Conservation (phyloP, 2,329 filamentous ascomycete genomes). For the Dactylonectria estremocensis region DNA sequence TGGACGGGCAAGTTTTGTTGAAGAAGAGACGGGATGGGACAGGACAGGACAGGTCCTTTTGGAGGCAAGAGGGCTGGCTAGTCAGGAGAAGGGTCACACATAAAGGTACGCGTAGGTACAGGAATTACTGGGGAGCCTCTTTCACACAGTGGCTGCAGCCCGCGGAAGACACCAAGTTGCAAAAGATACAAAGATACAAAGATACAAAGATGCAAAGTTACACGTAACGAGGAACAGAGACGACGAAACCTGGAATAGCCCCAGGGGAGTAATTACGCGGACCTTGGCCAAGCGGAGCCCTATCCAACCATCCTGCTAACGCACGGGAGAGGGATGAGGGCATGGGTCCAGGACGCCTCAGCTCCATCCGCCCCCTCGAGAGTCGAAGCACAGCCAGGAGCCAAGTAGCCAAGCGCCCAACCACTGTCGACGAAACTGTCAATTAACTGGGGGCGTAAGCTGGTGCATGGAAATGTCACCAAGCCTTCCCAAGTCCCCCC, state of each 20-base stretch:
- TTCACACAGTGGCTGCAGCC: too few species aligned
- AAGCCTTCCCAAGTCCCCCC: background rate
- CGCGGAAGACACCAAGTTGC: too few species aligned
- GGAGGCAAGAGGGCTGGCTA: too few species aligned
- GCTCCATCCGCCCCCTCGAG: background rate
- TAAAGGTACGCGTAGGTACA: background rate
- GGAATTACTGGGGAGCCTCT: too few species aligned
- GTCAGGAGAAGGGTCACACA: slow-evolving; percentile 2
- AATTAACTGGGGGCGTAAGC: background rate
- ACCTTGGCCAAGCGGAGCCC: background rate
- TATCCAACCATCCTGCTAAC: background rate
- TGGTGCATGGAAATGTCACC: slow-evolving; percentile 8
- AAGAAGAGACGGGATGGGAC: background rate
- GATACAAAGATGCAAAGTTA: background rate
- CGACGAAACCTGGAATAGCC: background rate
- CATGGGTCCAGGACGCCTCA: slow-evolving; percentile 14
- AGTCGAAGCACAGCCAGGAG: background rate
- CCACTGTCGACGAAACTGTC: background rate
- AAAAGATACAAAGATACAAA: background rate
- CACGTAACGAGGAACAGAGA: background rate
- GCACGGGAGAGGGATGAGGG: background rate
- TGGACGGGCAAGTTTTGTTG: background rate
- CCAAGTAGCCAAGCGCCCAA: background rate
- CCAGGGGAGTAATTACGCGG: slow-evolving; percentile 3
- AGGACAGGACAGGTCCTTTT: background rate